Base-by-base conservation (phyloP, 805 yeast species). In the Lipomyces orientalis region DNA sequence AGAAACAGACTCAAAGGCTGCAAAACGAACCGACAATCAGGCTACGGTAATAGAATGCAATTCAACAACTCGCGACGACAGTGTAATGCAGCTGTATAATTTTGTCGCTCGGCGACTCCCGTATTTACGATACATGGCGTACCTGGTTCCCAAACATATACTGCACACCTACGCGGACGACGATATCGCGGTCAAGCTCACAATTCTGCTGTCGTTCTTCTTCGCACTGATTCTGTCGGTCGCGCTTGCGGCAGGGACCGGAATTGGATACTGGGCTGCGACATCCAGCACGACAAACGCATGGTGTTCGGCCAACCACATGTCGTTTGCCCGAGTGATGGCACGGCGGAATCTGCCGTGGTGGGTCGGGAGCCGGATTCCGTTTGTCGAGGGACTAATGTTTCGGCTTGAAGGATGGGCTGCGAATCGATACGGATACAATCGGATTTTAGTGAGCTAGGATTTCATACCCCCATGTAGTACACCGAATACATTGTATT, bases 291-390 rank as follows among this genome's bases (percentile, higher is more conserved):
- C 51, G 4, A 25, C 56, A 12, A 43, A 29, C 5, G 35, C 55
- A 3, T 55, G 49, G 37, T 58, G 65, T 33, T 35, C 34, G 60
- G 46, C 51, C 16, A 37, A 33, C 29, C 33, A 22, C 19, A 2
- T 37, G 52, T 56, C 39, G 52, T 56, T 29, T 33, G 60, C 33
- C 25, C 60, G 46, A 31, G 35, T 25, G 55, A 33, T 29, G 60
- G 60, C 39, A 16, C 60, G 60, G 12, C 35, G 60, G 22, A 22
- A n/a, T 1, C 29, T 14, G 60, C 71, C 71, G 35, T 68, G 71
- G 71, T 68, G 71, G 71, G 65, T 63, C n/a, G 70, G 62, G n/a
- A 58, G 60, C 34, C 56, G 62, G 39, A 12, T 66, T 10, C 71
- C 71, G 25, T 43, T 29, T 29, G 65, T 66, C n/a, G 70, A 64